Evolutionary conservation across 2,329 filamentous ascomycete genomes (phyloP), one percentile per base, ranked within the genome.

Genomic region (Kalmusia sp.): DNA sequence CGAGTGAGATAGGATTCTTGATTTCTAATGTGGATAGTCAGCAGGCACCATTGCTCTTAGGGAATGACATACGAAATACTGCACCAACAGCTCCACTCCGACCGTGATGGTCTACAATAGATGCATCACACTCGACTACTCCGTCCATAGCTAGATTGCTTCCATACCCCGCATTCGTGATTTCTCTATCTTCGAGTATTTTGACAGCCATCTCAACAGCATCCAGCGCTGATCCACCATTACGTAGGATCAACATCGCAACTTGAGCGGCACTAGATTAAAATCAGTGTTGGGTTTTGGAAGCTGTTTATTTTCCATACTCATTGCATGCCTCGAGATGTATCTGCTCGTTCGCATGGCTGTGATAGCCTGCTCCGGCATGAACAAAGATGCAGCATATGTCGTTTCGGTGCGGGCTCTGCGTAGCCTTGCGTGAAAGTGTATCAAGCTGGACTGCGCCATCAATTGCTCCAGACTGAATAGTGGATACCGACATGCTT

Each of bases 121-220:
- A 93, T 50, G 95, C 95, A 79, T 99, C 95, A 64, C 93, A 96
- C 73, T 99, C 95, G 11, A 98, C 95, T 1, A 87, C 85, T 1
- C 95, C 95, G 63, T 97, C 89, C 58, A 96, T 90, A 38, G 91
- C 88, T 21, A 99, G 80, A 67, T 99, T 99, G 76, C 95, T 99
- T 40, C 96, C 95, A 71, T 90, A 98, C 0, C 95, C 95, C 31
- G 93, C 91, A 72, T 99, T 99, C 30, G 96, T 99, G 61, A 99
- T 96, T 67, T 97, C 92, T 52, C 90, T 88, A 71, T 99, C 91
- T 76, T 99, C 95, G 15, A 99, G 85, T 17, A 91, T 82, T 62
- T 89, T 91, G 66, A 99, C 87, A 25, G 95, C 92, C 45, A 90
- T 88, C 74, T 97, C 95, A 19, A 97, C 89, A 14, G 93, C 95